Base-by-base conservation (phyloP, 1,284 basidiomycete genomes). In the Fomitopsis palustris region DNA sequence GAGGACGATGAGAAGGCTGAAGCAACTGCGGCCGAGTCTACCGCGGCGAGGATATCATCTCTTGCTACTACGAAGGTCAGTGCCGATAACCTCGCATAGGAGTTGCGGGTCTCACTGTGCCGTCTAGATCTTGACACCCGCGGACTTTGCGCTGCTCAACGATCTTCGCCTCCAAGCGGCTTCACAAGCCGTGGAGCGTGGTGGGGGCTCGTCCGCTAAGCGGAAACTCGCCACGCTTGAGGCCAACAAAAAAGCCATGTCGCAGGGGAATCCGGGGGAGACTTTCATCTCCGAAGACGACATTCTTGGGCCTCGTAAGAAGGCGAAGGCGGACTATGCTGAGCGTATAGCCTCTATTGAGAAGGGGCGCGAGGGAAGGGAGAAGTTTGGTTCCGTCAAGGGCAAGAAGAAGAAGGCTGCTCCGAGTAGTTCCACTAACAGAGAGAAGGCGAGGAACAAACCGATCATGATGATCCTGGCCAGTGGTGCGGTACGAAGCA, bases 241-340 rank as follows among this genome's bases (percentile, higher is more conserved):
- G 74, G 82, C 86, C 2, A 80, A 81, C 61, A 87, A 85, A 67
- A 86, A 86, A 67, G 75, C 79, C 0, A 69, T 78, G 25, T 71
- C 77, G 12, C 64, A 74, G 3, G 76, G 78, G 37, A 76, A 82
- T 60, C 72, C 78, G 9, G 77, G 82, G 37, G 81, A 88, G 57
- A 75, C 79, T 14, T 93, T 96, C 77, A 80, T 97, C 56, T 93
- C 91, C n/a, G 95, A 96, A 69, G 82, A 82, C 61, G 93, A 95
- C 70, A 98, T 99, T 64, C 81, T 98, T 4, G 96, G 97, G 1
- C 93, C 94, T 5, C 86, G 93, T 59, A 99, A 98, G 79, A 97
- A 95, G 77, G 82, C 83, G 33, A 99, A 98, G 75, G 87, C 92
- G 2, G 92, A 94, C 70, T 98, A 99, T 73, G 94, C 94, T 61